phyloP scores from a whole-genome alignment of 208 protist species.

The Novymonas esmeraldas region DNA sequence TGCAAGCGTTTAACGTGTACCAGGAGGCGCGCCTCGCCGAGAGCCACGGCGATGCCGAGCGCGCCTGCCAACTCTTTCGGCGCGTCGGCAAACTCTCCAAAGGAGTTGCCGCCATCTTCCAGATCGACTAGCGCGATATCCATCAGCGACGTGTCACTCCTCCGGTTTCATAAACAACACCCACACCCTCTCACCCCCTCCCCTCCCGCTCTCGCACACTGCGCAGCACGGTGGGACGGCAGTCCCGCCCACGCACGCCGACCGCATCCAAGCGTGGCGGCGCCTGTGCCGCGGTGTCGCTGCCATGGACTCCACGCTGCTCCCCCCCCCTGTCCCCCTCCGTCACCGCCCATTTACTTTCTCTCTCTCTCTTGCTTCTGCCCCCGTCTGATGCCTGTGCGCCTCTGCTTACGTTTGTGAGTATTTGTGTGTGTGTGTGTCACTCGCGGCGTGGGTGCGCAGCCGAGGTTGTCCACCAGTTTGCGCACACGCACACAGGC shows the following conservation, averaged over 20 bases:
- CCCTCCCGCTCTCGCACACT: too few species aligned
- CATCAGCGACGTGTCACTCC: too few species aligned
- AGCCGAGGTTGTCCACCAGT: not conserved
- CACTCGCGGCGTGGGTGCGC: not conserved
- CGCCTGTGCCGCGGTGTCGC: too few species aligned
- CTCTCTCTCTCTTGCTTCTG: not conserved
- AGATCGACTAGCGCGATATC: conserved; percentile 77
- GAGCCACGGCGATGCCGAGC: conserved; percentile 67
- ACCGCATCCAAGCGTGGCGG: too few species aligned
- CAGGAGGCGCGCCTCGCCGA: conserved; percentile 77
- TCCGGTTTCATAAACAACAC: too few species aligned
- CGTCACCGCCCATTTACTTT: not conserved
- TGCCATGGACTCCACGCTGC: not conserved
- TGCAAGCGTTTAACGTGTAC: conserved; percentile 73
- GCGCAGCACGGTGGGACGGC: too few species aligned
- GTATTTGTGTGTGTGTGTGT: not conserved
- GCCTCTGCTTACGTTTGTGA: not conserved
- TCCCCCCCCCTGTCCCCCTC: not conserved
- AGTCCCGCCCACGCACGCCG: too few species aligned
- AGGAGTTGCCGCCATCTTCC: conserved; percentile 80
- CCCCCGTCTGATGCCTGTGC: not conserved
- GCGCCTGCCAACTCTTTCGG: conserved; percentile 79
- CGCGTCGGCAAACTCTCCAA: conserved; percentile 67
- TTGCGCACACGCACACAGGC: too few species aligned
- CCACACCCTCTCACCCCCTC: too few species aligned